Percentiles rank a stretch among this genome's conserved stretches.
phyloP scores from a whole-genome alignment of 495 filamentous ascomycete genomes.

The Cudoniella acicularis region DNA sequence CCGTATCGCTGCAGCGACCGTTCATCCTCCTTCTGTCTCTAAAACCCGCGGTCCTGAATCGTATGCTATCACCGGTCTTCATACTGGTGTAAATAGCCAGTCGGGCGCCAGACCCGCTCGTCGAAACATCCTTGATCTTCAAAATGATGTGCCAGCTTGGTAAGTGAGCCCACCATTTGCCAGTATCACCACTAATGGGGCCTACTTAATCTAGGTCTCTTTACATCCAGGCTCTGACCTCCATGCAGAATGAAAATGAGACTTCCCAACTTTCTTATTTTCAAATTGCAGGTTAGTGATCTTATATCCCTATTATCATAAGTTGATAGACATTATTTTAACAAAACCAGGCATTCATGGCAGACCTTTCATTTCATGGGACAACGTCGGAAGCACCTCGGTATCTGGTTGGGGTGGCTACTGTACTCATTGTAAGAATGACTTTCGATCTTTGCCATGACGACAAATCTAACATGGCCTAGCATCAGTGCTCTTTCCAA shows the following conservation, averaged over 20 bases:
- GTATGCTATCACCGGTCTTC: slow-evolving; percentile 16
- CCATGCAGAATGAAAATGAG: slow-evolving; percentile 37
- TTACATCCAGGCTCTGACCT: slow-evolving; percentile 40
- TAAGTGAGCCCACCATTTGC: slow-evolving; percentile 3
- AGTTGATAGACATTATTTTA: slow-evolving; percentile 9
- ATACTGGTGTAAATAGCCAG: slow-evolving; percentile 6
- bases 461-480: slow-evolving; percentile 20
- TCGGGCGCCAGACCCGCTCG: slow-evolving; percentile 13
- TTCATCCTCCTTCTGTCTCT: not conserved
- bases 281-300: slow-evolving; percentile 40
- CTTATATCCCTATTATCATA: not conserved
- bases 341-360: slow-evolving; percentile 46
- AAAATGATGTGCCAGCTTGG: slow-evolving; percentile 18
- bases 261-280: slow-evolving; percentile 44
- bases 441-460: not conserved
- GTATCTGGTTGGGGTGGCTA: slow-evolving; percentile 31
- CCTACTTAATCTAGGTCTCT: slow-evolving; percentile 22
- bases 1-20: not conserved
- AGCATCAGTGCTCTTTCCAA: slow-evolving; percentile 38
- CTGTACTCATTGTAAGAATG: slow-evolving; percentile 38
- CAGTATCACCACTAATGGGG: not conserved
- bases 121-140: slow-evolving; percentile 22
- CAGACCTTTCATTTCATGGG: slow-evolving; percentile 43
- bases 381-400: slow-evolving; percentile 29
- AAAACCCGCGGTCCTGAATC: not conserved